phyloP scores from a whole-genome alignment of 2,329 filamentous ascomycete species.

The Pseudopyricularia javanii region DNA sequence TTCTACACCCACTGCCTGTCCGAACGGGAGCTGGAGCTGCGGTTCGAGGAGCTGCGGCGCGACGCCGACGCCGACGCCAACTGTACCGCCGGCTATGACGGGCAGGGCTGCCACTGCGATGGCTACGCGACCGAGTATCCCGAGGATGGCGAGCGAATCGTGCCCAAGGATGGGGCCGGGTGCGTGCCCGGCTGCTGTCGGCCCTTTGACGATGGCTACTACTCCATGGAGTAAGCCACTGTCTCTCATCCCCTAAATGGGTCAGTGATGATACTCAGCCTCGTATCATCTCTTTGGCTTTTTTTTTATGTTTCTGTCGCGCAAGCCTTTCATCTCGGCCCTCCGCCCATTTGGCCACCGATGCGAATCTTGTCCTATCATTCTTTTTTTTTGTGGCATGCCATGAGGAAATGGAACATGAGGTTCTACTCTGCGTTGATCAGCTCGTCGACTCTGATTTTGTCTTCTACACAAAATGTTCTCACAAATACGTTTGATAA shows the following conservation, averaged over 20 bases:
- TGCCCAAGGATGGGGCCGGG: background rate
- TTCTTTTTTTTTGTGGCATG: background rate
- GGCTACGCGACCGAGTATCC: background rate
- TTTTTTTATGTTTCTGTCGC: too few species aligned
- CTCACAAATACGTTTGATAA: too few species aligned
- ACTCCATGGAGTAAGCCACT: background rate
- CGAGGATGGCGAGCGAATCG: background rate
- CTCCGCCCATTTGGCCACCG: background rate
- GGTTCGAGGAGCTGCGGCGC: background rate
- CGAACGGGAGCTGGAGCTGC: constrained; percentile 1
- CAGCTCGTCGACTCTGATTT: too few species aligned
- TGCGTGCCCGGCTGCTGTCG: background rate
- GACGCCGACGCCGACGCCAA: too few species aligned
- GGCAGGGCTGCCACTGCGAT: background rate
- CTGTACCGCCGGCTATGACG: background rate
- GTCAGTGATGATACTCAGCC: background rate
- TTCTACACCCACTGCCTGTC: constrained; percentile 1
- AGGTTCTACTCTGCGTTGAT: too few species aligned
- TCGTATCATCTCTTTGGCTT: background rate
- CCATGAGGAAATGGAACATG: background rate
- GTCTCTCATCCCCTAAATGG: background rate
- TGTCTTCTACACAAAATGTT: too few species aligned
- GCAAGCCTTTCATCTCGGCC: background rate
- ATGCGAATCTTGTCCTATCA: background rate
- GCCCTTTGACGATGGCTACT: background rate